phyloP scores from a whole-genome alignment of 495 filamentous ascomycete species.

The Choiromyces venosus region DNA sequence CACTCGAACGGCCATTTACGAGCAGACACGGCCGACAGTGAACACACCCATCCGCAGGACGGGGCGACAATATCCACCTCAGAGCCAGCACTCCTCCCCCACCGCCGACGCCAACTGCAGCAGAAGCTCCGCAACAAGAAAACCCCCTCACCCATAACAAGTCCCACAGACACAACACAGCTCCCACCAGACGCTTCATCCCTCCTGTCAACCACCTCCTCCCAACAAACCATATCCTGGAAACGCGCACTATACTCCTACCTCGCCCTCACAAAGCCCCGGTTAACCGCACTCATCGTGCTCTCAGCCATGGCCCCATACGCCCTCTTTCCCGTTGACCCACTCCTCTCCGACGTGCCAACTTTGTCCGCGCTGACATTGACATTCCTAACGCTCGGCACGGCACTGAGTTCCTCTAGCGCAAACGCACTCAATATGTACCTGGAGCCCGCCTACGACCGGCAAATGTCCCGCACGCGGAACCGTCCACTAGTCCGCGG shows the following conservation, averaged over 20 bases:
- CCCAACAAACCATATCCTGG: conserved; percentile 61
- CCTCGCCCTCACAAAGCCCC: conserved; percentile 88
- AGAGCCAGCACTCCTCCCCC: conserved; percentile 19
- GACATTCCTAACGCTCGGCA: conserved; percentile 84
- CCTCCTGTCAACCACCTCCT: conserved; percentile 65
- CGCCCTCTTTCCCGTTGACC: conserved; percentile 81
- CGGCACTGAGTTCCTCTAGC: conserved; percentile 73
- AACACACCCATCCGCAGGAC: neutral
- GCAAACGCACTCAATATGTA: conserved; percentile 98
- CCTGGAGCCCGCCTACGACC: conserved; percentile 83
- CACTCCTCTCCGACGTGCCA: conserved; percentile 67
- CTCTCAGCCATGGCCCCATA: conserved; percentile 89
- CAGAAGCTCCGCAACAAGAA: conserved; percentile 6
- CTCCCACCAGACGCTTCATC: conserved; percentile 80
- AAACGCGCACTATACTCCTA: conserved; percentile 74
- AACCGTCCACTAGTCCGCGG: conserved; percentile 84
- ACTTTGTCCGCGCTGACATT: conserved; percentile 86
- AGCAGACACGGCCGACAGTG: neutral
- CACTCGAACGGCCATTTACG: conserved; percentile 27
- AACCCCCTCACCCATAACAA: neutral
- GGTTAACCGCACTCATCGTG: conserved; percentile 84
- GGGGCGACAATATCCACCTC: neutral
- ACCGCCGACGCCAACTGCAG: conserved; percentile 30
- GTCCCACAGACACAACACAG: conserved; percentile 1
- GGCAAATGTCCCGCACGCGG: conserved; percentile 82